Percentiles rank a stretch among this genome's conserved stretches.
phyloP scores from a whole-genome alignment of 192 early-diverging fungal genomes.

The Rhizophagus sp. region DNA sequence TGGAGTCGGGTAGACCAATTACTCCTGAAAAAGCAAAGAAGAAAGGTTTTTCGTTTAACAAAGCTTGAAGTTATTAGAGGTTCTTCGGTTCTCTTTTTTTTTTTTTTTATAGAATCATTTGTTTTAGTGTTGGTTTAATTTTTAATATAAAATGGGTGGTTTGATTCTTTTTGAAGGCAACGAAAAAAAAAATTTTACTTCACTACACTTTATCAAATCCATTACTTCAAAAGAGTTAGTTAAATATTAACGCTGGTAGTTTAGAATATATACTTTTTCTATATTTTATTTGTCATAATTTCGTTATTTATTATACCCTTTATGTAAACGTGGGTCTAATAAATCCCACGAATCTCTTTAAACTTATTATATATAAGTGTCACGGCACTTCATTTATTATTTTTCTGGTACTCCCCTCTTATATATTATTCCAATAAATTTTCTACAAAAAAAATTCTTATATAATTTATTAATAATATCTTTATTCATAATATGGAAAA shows the following conservation, averaged over 20 bases:
- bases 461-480: background rate
- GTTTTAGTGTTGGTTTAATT: background rate
- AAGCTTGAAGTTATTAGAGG: slow-evolving; percentile 8
- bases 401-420: background rate
- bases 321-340: background rate
- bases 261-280: background rate
- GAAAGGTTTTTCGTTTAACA: slow-evolving; percentile 69
- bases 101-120: background rate
- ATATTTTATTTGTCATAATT: no score
- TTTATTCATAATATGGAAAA: background rate
- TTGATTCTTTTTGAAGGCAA: background rate
- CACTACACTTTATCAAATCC: background rate
- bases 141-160: background rate
- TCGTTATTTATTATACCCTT: background rate
- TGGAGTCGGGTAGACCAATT: slow-evolving; percentile 69
- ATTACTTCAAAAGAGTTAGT: background rate
- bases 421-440: background rate
- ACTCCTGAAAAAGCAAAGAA: slow-evolving; percentile 78
- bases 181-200: background rate
- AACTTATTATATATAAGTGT: background rate
- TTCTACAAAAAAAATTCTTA: background rate
- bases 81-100: background rate
- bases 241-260: background rate
- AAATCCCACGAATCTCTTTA: background rate
- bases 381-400: background rate